A percentile compares a stretch with the other conserved stretches of the same genome.
Evolutionary conservation across 441 rosid species (phyloP).

Genomic region (Eutrema salsugineum): DNA sequence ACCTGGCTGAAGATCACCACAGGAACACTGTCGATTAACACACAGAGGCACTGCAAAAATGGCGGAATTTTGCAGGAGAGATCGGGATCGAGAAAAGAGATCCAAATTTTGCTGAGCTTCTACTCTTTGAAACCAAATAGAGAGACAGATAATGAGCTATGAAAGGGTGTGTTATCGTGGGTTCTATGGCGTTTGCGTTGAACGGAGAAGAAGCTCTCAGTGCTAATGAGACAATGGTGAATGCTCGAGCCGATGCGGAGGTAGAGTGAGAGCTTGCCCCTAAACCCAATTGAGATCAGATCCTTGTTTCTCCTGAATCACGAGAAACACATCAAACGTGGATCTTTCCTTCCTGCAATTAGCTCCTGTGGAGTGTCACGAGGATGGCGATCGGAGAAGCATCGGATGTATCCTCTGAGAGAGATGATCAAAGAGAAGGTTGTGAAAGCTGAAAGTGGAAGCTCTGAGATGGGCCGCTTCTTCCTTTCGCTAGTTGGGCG

Average conservation of each 20-base stretch:
- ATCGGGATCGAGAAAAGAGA: slow-evolving; percentile 26
- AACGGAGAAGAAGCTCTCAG: slow-evolving; percentile 13
- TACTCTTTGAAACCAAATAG: not conserved
- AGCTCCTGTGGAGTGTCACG: not conserved
- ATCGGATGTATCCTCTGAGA: slow-evolving; percentile 11
- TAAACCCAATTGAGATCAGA: slow-evolving; percentile 22
- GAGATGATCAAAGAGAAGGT: slow-evolving; percentile 22
- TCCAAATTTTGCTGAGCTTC: not conserved
- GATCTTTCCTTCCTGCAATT: slow-evolving; percentile 13
- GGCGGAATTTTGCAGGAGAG: slow-evolving; percentile 15
- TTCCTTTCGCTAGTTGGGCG: not conserved
- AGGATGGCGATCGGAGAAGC: slow-evolving; percentile 21
- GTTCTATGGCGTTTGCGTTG: not conserved
- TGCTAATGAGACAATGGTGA: slow-evolving; percentile 20
- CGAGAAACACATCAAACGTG: not conserved
- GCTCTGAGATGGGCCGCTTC: slow-evolving; percentile 14
- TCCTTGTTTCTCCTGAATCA: slow-evolving; percentile 5
- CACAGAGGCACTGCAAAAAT: not conserved
- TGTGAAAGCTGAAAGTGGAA: slow-evolving; percentile 14
- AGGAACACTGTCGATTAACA: not conserved
- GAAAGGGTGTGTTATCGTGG: not conserved
- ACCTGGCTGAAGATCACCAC: slow-evolving; percentile 24
- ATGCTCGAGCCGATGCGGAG: slow-evolving; percentile 1
- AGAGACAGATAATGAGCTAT: not conserved
- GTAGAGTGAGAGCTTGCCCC: slow-evolving; percentile 7